Base-by-base conservation (phyloP, 257 asterid genomes). In the Nemophila menziesii region DNA sequence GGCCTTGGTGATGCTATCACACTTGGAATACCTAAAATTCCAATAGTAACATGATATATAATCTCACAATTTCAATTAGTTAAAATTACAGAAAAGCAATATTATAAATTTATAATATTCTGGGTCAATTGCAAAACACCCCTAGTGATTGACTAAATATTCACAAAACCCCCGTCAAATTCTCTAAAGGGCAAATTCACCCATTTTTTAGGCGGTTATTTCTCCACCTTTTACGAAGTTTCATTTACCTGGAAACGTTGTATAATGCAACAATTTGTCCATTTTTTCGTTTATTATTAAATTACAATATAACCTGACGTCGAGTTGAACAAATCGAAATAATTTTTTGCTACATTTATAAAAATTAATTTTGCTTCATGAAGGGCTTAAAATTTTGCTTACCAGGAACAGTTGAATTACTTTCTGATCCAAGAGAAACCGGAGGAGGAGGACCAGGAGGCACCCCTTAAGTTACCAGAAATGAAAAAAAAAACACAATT, bases 1-100 rank as follows among this genome's bases (percentile, higher is more conserved):
- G 78, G 44, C 43, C 51, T 61, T 16, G 85, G 85, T 10, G 52
- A 15, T 5, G 42, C 52, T 13, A 72, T 63, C 37, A 46, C 67
- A 46, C 55, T 42, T 0, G 93, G 95, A 40, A 77, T 64, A 64
- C 80, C 85, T 80, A 71, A 41, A 70, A 54, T n/a, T 40, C 14
- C 41, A 51, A 44, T 38, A 43, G 13, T 33, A 36, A 16, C 17
- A 0, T 20, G 7, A 53, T 13, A 7, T 7, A n/a, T n/a, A n/a
- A n/a, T 13, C 17, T 3, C 3, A 37, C n/a, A 10, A 37, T 37
- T 7, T 37, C 16, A 0, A 1, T 6, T 13, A 13, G 16, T 11
- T 7, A 37, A 37, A 13, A 1, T 6, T 5, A 5, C 12, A 12
- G 12, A 12, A 29, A 29, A 29, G 12, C 36, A 29, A 29, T 12